Evolutionary conservation across 352 stramenopile species (phyloP), one percentile per base, ranked within the genome.

Genomic region (Phytophthora colocasiae): DNA sequence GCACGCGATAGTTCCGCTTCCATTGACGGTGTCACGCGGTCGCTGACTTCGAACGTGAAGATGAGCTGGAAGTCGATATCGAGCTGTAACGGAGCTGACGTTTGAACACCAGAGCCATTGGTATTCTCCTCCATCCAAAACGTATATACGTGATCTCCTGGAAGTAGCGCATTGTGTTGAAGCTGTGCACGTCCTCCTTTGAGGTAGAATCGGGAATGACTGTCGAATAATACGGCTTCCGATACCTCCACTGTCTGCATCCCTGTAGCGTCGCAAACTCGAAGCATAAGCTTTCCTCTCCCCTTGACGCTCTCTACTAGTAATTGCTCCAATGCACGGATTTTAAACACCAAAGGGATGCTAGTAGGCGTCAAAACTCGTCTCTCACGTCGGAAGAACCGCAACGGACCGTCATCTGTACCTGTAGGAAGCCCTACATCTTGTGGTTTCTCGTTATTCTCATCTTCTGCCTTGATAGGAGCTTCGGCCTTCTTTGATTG

Each of bases 211-310:
- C 69, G 83, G n/a, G 81, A 80, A 34, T 85, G 73, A 19, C 78
- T 91, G 51, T 93, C 85, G 41, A 84, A 93, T 17, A 93, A 38
- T 34, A 92, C 80, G 3, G 85, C 83, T 53, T 87, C 73, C 7
- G 75, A 40, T 6, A 93, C 81, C 2, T 83, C 55, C 3, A 90
- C 75, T 0, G 22, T 54, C 29, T 71, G 64, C 70, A 88, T 79
- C 0, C 83, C 85, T 2, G 66, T 79, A 1, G 46, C 44, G 50
- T 93, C 85, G 32, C 80, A 83, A 6, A 91, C 83, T 2, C 85
- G 82, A 19, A 90, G 66, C 52, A 89, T 71, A 29, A 93, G 69
- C n/a, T 76, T 83, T 1, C 85, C 85, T 52, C 22, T 39, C 3
- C 85, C 85, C 27, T 70, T 71, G 2, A 88, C 69, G 12, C 78